Percentiles rank a stretch among this genome's conserved stretches.
Conservation (phyloP, 345 rosid species). For the Populus alba region DNA sequence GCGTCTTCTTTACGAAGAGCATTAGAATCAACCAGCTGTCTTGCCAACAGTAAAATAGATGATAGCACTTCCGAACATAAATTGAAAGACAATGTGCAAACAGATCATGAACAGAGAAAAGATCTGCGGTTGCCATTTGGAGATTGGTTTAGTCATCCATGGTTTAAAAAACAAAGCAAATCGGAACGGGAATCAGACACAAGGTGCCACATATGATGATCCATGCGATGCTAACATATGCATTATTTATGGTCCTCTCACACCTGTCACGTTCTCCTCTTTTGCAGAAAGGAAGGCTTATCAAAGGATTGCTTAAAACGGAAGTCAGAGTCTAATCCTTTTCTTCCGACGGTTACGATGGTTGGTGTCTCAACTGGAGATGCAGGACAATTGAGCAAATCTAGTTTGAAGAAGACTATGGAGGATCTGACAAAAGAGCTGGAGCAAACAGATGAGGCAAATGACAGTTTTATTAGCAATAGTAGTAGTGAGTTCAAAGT, state of each 20-base stretch:
- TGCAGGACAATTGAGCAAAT: conserved; percentile 69
- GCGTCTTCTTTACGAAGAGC: conserved; percentile 67
- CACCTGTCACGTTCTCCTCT: conserved; percentile 3
- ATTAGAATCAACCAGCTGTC: conserved; percentile 36
- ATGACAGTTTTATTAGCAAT: conserved; percentile 21
- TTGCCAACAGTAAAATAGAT: conserved; percentile 36
- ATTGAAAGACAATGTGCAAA: conserved; percentile 30
- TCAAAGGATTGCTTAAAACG: conserved; percentile 31
- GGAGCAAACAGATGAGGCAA: conserved; percentile 65
- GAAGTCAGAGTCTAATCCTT: conserved; percentile 53
- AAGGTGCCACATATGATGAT: conserved; percentile 33
- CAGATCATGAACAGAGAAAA: conserved; percentile 30
- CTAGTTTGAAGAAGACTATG: conserved; percentile 82
- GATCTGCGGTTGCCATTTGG: conserved; percentile 58
- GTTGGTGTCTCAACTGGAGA: conserved; percentile 90
- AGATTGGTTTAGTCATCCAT: conserved; percentile 57
- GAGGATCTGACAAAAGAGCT: conserved; percentile 66
- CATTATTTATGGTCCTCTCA: conserved; percentile 2
- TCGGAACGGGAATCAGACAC: conserved; percentile 29
- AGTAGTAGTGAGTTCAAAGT: conserved; percentile 28
- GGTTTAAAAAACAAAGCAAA: conserved; percentile 37
- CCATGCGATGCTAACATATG: neutral
- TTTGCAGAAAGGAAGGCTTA: conserved; percentile 32
- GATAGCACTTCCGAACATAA: conserved; percentile 32
- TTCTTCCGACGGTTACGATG: conserved; percentile 97